Evolutionary conservation across 768 basidiomycete species (phyloP), one percentile per base, ranked within the genome.

Genomic region (Pholiota conissans): DNA sequence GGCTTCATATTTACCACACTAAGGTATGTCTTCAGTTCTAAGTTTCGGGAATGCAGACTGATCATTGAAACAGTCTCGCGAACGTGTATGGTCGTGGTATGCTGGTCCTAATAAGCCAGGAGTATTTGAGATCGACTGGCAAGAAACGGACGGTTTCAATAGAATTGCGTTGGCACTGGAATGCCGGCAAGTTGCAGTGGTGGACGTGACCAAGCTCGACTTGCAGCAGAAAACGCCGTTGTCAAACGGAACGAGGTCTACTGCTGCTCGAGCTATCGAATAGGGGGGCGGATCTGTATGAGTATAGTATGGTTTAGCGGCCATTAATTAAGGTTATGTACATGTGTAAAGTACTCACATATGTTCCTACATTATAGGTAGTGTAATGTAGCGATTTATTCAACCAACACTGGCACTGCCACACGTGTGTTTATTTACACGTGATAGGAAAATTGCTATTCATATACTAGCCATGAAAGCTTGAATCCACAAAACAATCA

Each of bases 61-160:
- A 53, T 51, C 39, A 20, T n/a, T n/a, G 30, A n/a, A 24, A 27
- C 55, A 78, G 79, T 65, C 72, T 22, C 79, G 81, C 42, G 75
- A 79, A 60, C 81, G 81, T 65, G 68, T 72, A 40, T 90, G 86
- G 84, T 81, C 84, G 5, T 90, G 88, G 87, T 81, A 74, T 56
- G 81, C 81, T 4, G 83, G 81, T 4, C 60, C 68, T 27, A 82
- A 83, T 30, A 84, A 80, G 63, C 84, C 82, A 9, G 84, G 87
- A 7, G 80, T 91, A 22, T 91, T 89, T 61, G 90, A 91, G 69
- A 84, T 90, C 56, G 85, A 85, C 65, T 91, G 90, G 90, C 86
- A 85, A 68, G 75, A 73, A 28, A 66, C 73, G 27, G 71, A 74
- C 34, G 78, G 79, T 10, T 68, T 81, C 37, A 84, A 86, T 68